Conservation (phyloP, 805 yeast species). For the Metschnikowia vanudenii region DNA sequence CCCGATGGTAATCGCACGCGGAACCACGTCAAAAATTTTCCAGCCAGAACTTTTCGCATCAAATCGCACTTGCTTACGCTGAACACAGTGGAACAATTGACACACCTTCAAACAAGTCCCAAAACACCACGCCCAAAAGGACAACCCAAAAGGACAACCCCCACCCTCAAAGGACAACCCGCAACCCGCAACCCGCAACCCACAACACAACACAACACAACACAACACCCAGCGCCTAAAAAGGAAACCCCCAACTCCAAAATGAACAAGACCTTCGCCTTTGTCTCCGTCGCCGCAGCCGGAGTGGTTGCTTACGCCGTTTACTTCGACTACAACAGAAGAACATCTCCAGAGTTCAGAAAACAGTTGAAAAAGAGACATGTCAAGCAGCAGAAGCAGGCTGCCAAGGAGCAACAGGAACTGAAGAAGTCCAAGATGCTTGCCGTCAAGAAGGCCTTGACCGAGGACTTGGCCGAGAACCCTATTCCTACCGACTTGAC, state of each 20-base stretch:
- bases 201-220: background rate
- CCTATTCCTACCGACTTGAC: conserved; percentile 72
- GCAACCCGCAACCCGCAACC: too few species aligned
- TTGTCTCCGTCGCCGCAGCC: conserved; percentile 48
- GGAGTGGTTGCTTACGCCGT: conserved; percentile 71
- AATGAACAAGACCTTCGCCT: conserved; percentile 32
- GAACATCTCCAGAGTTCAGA: conserved; percentile 81
- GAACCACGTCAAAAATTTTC: conserved; percentile 13
- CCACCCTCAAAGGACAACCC: too few species aligned
- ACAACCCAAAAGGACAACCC: too few species aligned
- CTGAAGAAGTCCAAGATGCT: conserved; percentile 60
- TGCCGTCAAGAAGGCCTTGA: conserved; percentile 59
- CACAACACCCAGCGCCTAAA: background rate
- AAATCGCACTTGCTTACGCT: background rate
- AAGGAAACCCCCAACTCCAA: background rate
- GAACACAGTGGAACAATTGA: too few species aligned
- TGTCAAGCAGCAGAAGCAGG: conserved; percentile 57
- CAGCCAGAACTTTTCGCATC: background rate
- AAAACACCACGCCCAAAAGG: too few species aligned
- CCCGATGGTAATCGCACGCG: conserved; percentile 13
- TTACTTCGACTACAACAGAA: conserved; percentile 91
- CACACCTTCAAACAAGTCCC: too few species aligned
- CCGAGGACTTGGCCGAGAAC: conserved; percentile 60
- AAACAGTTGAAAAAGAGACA: conserved; percentile 63
- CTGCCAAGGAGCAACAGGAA: conserved; percentile 53